A percentile compares a stretch with the other conserved stretches of the same genome.
Conservation (phyloP, 2,329 filamentous ascomycete genomes). For the Westerdykella aurantiaca region DNA sequence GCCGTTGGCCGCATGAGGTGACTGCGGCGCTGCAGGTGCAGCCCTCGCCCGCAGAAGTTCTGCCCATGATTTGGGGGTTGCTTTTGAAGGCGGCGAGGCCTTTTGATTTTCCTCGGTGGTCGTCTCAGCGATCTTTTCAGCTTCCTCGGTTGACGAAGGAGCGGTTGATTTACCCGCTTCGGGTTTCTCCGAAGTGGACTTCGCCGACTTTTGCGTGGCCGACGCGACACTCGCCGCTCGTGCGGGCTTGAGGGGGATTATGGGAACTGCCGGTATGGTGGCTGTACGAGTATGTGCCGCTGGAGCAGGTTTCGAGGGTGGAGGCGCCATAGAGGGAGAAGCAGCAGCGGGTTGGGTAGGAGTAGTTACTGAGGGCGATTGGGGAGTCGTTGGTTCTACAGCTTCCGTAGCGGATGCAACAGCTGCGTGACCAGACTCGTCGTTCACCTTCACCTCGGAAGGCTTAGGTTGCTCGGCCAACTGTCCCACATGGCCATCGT, state of each 20-base stretch:
- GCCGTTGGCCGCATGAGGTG: slow-evolving; percentile 25
- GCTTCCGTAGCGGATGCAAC: slow-evolving; percentile 43
- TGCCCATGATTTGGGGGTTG: slow-evolving; percentile 61
- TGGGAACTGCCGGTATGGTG: slow-evolving; percentile 47
- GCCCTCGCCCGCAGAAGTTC: slow-evolving; percentile 57
- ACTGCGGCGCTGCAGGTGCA: slow-evolving; percentile 27
- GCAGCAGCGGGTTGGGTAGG: slow-evolving; percentile 50
- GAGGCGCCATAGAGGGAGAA: slow-evolving; percentile 44
- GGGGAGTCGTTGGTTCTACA: slow-evolving; percentile 55
- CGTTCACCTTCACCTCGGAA: slow-evolving; percentile 39
- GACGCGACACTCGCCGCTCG: slow-evolving; percentile 30
- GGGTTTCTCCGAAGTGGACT: slow-evolving; percentile 18
- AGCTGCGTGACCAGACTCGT: slow-evolving; percentile 40
- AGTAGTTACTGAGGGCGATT: slow-evolving; percentile 52
- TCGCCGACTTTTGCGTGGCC: slow-evolving; percentile 32
- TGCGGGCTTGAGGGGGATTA: slow-evolving; percentile 47
- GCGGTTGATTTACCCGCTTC: slow-evolving; percentile 8
- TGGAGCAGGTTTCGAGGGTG: slow-evolving; percentile 27
- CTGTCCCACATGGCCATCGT: slow-evolving; percentile 11
- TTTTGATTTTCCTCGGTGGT: slow-evolving; percentile 34
- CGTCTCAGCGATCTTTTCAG: background rate
- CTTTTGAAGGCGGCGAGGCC: slow-evolving; percentile 39
- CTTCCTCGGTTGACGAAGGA: slow-evolving; percentile 4
- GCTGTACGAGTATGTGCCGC: slow-evolving; percentile 37
- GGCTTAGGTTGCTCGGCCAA: slow-evolving; percentile 14